Percentiles rank a stretch among this genome's conserved stretches.
Conservation (phyloP, 1,284 basidiomycete genomes). For the Malassezia vespertilionis region DNA sequence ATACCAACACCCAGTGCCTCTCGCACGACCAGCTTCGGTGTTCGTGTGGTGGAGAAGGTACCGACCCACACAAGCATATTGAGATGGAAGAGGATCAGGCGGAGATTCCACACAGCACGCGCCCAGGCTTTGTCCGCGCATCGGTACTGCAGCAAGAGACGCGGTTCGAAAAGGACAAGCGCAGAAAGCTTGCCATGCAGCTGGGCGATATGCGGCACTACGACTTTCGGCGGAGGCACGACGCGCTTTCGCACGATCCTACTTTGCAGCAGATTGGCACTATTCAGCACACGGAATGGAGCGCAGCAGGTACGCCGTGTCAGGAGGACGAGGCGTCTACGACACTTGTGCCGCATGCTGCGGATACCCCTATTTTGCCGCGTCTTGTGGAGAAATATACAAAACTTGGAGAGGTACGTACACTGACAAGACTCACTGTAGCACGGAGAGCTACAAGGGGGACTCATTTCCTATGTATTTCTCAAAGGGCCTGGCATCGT, state of each 20-base stretch:
- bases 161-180: neutral
- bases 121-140: constrained; percentile 15
- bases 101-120: neutral
- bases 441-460: too few species aligned
- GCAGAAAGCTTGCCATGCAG: constrained; percentile 7
- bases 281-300: neutral
- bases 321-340: neutral
- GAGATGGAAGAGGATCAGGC: constrained; percentile 8
- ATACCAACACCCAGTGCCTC: constrained; percentile 68
- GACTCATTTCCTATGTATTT: too few species aligned
- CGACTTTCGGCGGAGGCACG: constrained; percentile 1
- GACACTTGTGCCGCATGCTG: neutral
- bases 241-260: neutral
- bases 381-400: constrained; percentile 4
- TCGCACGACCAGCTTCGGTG: constrained; percentile 60
- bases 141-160: neutral
- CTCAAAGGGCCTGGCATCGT: too few species aligned
- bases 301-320: neutral
- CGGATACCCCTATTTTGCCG: neutral
- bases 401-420: too few species aligned
- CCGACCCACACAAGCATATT: neutral
- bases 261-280: neutral
- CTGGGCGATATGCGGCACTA: constrained; percentile 10
- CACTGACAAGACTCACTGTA: too few species aligned
- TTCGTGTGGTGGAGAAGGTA: constrained; percentile 33